Base-by-base conservation (phyloP, 1,284 basidiomycete genomes). In the Cerioporus squamosus region DNA sequence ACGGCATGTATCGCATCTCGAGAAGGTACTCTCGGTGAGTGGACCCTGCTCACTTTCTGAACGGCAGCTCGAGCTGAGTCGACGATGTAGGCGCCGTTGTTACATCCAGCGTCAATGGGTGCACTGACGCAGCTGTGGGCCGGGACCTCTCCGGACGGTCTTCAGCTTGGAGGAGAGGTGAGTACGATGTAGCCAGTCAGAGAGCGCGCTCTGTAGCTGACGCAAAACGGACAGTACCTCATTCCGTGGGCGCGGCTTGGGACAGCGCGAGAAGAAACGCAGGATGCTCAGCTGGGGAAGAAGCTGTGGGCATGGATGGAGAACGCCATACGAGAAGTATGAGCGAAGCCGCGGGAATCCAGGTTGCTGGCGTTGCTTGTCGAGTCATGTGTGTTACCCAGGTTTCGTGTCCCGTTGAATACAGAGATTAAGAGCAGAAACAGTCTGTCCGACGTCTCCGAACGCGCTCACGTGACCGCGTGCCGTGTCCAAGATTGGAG, bases 291-390 rank as follows among this genome's bases (percentile, higher is more conserved):
- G 45, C 44, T 72, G 1, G 74, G 70, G 2, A 65, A 66, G 59
- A 69, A 70, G 59, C 64, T 80, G n/a, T 79, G 77, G 77, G 61
- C 63, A 9, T 78, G 75, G 73, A 57, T 75, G 23, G 76, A 77
- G 53, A 71, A 75, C 14, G 38, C 40, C 15, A 18, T 43, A 17
- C 47, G 49, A 18, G 49, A 51, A 8, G 22, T 12, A 5, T 51
- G 40, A 57, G n/a, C n/a, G n/a, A n/a, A n/a, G n/a, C n/a, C n/a
- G n/a, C n/a, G n/a, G n/a, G n/a, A n/a, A n/a, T n/a, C n/a, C n/a
- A n/a, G n/a, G n/a, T n/a, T n/a, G n/a, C n/a, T 29, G 26, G 26
- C 26, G 26, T 29, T 29, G 26, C 5, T 29, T 29, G 26, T 29
- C 9, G 26, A 29, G 26, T 29, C 26, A 29, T 29, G 26, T 29